Percentiles rank a stretch among this genome's conserved stretches.
Evolutionary conservation across 192 early-diverging fungal species (phyloP).

Genomic region (Rhizoclosmatium globosum): DNA sequence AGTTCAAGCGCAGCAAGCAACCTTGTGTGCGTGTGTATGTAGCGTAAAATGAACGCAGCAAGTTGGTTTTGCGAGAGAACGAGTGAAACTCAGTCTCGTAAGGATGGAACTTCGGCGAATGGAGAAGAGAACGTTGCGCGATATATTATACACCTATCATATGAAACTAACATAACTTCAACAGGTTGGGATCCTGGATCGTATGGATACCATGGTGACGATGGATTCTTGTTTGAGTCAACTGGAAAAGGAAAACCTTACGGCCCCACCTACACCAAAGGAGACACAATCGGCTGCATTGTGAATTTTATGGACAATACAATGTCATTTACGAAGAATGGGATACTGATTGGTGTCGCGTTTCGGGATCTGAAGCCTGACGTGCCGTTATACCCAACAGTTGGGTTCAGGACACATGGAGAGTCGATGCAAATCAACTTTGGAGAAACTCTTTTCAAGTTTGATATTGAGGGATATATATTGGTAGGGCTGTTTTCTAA

Average conservation of each 20-base stretch:
- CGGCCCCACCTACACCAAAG: conserved; percentile 89
- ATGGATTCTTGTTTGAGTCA: conserved; percentile 84
- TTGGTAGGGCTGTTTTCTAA: conserved; percentile 31
- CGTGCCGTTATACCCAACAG: conserved; percentile 66
- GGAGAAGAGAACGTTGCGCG: no score
- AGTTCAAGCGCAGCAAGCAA: no score
- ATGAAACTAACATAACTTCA: no score
- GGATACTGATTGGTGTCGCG: conserved; percentile 68
- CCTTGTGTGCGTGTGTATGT: no score
- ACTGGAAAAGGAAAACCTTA: conserved; percentile 76
- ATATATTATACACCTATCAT: no score
- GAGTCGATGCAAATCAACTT: conserved; percentile 83
- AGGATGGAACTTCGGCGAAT: no score
- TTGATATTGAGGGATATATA: conserved; percentile 75
- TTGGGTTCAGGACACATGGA: conserved; percentile 78
- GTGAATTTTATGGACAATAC: conserved; percentile 82
- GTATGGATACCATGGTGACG: conserved; percentile 98
- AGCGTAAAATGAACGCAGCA: no score
- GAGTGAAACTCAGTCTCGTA: no score
- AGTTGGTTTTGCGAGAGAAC: no score
- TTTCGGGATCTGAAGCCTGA: conserved; percentile 48
- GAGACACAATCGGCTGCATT: conserved; percentile 94
- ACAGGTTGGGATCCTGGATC: conserved; percentile 88
- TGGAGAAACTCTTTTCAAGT: conserved; percentile 72
- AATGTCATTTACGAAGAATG: conserved; percentile 95